These are phyloP conservation scores for Kodamaea lidongshanica DNA, from an alignment of 805 yeast species.

Conservation along the genomic window DNA sequence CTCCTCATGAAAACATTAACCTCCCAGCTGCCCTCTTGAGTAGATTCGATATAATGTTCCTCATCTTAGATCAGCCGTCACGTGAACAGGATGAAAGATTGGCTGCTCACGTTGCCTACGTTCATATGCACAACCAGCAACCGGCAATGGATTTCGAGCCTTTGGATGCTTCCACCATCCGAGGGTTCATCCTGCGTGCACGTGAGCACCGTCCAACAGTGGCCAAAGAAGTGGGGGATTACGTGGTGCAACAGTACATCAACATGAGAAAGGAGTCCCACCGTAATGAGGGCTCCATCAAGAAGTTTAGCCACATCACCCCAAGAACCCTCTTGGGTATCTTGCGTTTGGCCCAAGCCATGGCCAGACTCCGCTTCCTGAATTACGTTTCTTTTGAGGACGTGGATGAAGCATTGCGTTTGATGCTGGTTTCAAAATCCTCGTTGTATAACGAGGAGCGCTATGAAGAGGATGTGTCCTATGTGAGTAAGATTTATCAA, in stretches of 20 bases:
- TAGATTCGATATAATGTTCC: constrained; percentile 84
- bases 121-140: constrained; percentile 87
- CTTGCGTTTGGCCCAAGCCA: constrained; percentile 87
- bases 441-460: constrained; percentile 53
- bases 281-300: constrained; percentile 64
- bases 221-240: constrained; percentile 76
- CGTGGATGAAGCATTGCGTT: constrained; percentile 92
- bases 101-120: constrained; percentile 92
- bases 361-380: constrained; percentile 82
- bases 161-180: constrained; percentile 67
- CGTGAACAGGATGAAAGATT: constrained; percentile 75
- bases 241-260: constrained; percentile 79
- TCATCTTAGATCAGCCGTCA: constrained; percentile 79
- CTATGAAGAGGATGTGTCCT: constrained; percentile 53
- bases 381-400: constrained; percentile 66
- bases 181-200: constrained; percentile 85
- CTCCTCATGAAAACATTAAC: constrained; percentile 93
- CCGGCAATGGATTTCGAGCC: constrained; percentile 76
- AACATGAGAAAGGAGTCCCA: constrained; percentile 90
- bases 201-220: constrained; percentile 80
- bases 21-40: constrained; percentile 94
- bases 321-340: constrained; percentile 93
- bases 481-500: constrained; percentile 63
- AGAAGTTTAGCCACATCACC: constrained; percentile 85
- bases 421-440: constrained; percentile 79